Evolutionary conservation across 371 early-diverging fungal species (phyloP), one percentile per base, ranked within the genome.

Genomic region (Globomyces sp.): DNA sequence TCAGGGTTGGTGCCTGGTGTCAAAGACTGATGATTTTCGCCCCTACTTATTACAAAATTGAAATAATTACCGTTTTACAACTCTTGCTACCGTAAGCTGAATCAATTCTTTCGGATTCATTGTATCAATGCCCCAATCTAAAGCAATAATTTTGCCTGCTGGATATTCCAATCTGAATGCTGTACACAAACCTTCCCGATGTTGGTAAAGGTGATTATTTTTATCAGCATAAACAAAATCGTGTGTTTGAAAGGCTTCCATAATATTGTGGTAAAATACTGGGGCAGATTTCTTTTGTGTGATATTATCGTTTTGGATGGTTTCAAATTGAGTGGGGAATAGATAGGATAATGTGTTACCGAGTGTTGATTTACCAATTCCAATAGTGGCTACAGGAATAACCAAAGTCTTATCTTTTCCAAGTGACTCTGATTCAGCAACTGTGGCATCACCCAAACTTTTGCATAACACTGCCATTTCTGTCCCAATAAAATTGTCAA

Each of bases 291-390:
- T 77, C 72, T 87, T 89, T 63, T 75, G 71, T 55, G 68, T 68
- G 10, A 89, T 82, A 70, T 90, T 80, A 74, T 92, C 93, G 74
- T 84, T 89, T 71, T 90, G 89, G 11, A 91, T 74, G 72, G 89
- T 89, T 3, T 74, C 84, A 71, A 88, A 77, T 0, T 77, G 76
- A 39, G 9, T 11, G 3, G 71, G 69, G 72, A 82, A 87, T 48
- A 90, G 70, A 59, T 71, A 64, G 0, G 80, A 62, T 43, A 90
- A 77, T 1, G 82, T 77, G 46, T 80, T 63, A 39, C 83, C 82
- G 24, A 90, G 73, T 0, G 90, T 87, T 0, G 91, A 86, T 71
- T 90, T 92, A 42, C 88, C 93, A 52, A 82, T 84, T 10, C 88
- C 93, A 57, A 90, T 84, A 5, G 86, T 80, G 11, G 86, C 91